Percentiles rank a stretch among this genome's conserved stretches.
Conservation (phyloP, 345 rosid genomes). For the Dovyalis caffra region DNA sequence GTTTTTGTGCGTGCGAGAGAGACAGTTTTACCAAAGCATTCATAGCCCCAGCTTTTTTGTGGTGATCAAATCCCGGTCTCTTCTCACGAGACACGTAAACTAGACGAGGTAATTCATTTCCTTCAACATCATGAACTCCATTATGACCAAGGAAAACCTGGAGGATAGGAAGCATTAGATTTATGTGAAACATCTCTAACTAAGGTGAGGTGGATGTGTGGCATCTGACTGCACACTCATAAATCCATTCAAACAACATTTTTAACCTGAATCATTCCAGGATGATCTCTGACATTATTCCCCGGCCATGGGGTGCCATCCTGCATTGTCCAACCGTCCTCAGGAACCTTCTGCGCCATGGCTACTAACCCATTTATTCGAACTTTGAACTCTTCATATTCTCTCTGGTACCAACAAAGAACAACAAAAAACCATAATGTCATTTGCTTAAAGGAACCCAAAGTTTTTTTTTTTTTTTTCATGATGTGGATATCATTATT, state of each 20-base stretch:
- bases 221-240: slow-evolving; percentile 3
- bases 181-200: neutral
- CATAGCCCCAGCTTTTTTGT: slow-evolving; percentile 96
- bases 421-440: neutral
- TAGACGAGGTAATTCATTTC: slow-evolving; percentile 70
- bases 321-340: slow-evolving; percentile 97
- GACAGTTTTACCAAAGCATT: slow-evolving; percentile 65
- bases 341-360: slow-evolving; percentile 85
- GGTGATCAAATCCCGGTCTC: slow-evolving; percentile 93
- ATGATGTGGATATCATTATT: neutral
- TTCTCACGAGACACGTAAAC: slow-evolving; percentile 92
- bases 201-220: neutral
- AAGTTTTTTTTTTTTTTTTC: neutral
- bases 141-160: slow-evolving; percentile 86
- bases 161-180: slow-evolving; percentile 5
- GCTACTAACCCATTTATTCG: slow-evolving; percentile 76
- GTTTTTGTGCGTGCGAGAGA: neutral
- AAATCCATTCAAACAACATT: slow-evolving; percentile 5
- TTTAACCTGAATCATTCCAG: slow-evolving; percentile 91
- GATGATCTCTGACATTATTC: slow-evolving; percentile 85
- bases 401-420: slow-evolving; percentile 49
- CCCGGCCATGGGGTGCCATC: slow-evolving; percentile 96
- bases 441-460: slow-evolving; percentile 13
- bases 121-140: slow-evolving; percentile 68
- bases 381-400: slow-evolving; percentile 82